Evolutionary conservation across 768 basidiomycete genomes (phyloP), one percentile per base, ranked within the genome.

Genomic region (Epithele typhae): DNA sequence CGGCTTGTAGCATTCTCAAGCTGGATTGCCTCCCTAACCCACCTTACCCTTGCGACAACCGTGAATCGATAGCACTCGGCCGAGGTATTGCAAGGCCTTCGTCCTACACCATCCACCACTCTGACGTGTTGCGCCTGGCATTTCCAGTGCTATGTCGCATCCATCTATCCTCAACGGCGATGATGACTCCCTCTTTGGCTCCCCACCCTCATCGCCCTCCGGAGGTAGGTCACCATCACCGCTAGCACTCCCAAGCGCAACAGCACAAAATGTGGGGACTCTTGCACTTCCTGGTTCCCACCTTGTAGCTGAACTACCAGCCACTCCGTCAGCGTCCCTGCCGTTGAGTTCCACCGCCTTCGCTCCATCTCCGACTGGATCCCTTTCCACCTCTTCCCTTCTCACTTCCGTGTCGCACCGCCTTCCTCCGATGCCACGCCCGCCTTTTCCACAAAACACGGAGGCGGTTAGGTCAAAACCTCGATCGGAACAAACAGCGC

Each of bases 271-370:
- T 79, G 88, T 91, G 87, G 87, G 87, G 87, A 84, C 87, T 86
- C 89, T 89, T 90, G 88, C 88, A 90, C 88, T 90, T 87, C 86
- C 86, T 89, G 88, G 87, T 80, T 87, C 86, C 87, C 87, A 85
- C 73, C 75, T 72, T 68, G 74, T 73, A 86, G 85, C 85, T 89
- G 84, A 90, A 89, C 76, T 82, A 71, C 77, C 86, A 70, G 76
- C 83, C 74, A 70, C 79, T 74, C 81, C 82, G 79, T 67, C 83
- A 87, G 86, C 79, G 73, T 76, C 74, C 71, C 74, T 76, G 66
- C 69, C 73, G 40, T 50, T 51, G 51, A 53, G 40, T 46, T 43
- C 43, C 48, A 53, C 35, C 40, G 53, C 48, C 22, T 36, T 25
- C 53, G 48, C 69, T 66, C 59, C 69, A 49, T 70, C 62, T 69